Percentiles rank a stretch among this genome's conserved stretches.
Conservation (phyloP, 1,139 yeast species). For the Candida sanyaensis region DNA sequence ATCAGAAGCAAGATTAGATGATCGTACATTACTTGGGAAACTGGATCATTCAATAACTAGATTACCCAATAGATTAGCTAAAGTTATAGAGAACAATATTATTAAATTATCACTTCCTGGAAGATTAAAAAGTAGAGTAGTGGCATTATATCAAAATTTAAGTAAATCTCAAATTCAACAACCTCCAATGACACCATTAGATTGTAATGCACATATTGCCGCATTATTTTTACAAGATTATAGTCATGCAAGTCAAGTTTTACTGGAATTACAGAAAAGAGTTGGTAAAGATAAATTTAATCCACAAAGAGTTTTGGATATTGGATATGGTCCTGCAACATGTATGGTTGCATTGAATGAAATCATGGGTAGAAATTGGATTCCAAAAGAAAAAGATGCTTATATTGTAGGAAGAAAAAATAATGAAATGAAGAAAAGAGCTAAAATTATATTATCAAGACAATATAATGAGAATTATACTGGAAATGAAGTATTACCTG, state of each 20-base stretch:
- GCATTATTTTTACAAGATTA: slow-evolving; percentile 86
- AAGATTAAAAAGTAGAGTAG: slow-evolving; percentile 56
- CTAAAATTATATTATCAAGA: slow-evolving; percentile 71
- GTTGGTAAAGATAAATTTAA: slow-evolving; percentile 48
- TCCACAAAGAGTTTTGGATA: slow-evolving; percentile 71
- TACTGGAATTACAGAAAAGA: slow-evolving; percentile 66
- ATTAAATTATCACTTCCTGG: slow-evolving; percentile 56
- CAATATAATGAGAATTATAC: slow-evolving; percentile 55
- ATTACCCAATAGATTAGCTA: slow-evolving; percentile 55
- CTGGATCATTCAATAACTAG: slow-evolving; percentile 45
- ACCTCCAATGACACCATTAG: slow-evolving; percentile 55
- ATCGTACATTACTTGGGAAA: slow-evolving; percentile 48
- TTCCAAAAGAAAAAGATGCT: slow-evolving; percentile 67
- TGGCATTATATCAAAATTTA: slow-evolving; percentile 50
- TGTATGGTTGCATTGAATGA: slow-evolving; percentile 90
- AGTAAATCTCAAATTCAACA: slow-evolving; percentile 53
- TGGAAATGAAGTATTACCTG: slow-evolving; percentile 16
- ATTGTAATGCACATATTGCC: slow-evolving; percentile 81
- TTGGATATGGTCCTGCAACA: slow-evolving; percentile 91
- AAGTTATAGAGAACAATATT: slow-evolving; percentile 61
- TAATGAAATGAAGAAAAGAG: slow-evolving; percentile 73
- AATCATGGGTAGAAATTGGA: slow-evolving; percentile 63
- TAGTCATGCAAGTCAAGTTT: slow-evolving; percentile 66
- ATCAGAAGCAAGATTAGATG: slow-evolving; percentile 56
- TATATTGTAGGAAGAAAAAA: slow-evolving; percentile 67